Conservation (phyloP, 2,329 filamentous ascomycete genomes). For the Bertia moriformis region DNA sequence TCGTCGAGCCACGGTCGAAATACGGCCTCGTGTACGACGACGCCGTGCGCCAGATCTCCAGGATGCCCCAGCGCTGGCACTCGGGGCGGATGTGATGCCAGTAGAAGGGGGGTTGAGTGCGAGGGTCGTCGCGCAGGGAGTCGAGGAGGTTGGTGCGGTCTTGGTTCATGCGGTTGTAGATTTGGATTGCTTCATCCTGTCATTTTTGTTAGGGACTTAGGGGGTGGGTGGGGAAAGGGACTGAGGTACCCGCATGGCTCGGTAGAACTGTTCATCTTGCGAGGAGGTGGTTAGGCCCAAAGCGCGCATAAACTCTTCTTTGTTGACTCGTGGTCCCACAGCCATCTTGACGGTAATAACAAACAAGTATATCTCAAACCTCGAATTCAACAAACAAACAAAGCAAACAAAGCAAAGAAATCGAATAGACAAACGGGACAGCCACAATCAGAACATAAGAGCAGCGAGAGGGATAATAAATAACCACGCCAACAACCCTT, state of each 20-base stretch:
- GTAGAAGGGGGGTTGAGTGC: constrained; percentile 22
- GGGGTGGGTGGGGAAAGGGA: not conserved
- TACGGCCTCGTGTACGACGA: constrained; percentile 18
- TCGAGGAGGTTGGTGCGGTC: constrained; percentile 22
- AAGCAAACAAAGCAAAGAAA: not conserved
- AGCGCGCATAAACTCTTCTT: constrained; percentile 28
- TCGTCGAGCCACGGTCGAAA: constrained; percentile 22
- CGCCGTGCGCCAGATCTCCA: constrained; percentile 23
- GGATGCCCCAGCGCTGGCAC: constrained; percentile 21
- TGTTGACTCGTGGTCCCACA: constrained; percentile 24
- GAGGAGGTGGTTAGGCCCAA: constrained; percentile 21
- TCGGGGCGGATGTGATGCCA: constrained; percentile 28
- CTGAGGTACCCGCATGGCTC: constrained; percentile 24
- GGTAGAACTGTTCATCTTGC: constrained; percentile 24
- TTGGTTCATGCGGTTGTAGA: constrained; percentile 23
- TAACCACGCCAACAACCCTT: no score
- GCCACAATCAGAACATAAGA: no score
- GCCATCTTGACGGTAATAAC: not conserved
- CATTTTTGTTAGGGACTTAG: constrained; percentile 2
- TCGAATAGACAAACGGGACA: not conserved
- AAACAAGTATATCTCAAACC: not conserved
- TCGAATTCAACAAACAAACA: not conserved
- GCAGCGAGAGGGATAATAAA: no score
- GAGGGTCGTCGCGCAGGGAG: constrained; percentile 17
- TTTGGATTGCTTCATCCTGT: constrained; percentile 25